These are phyloP conservation scores for Rhodomyrtus psidioides DNA, from an alignment of 441 rosid genomes.

Conservation along the genomic window DNA sequence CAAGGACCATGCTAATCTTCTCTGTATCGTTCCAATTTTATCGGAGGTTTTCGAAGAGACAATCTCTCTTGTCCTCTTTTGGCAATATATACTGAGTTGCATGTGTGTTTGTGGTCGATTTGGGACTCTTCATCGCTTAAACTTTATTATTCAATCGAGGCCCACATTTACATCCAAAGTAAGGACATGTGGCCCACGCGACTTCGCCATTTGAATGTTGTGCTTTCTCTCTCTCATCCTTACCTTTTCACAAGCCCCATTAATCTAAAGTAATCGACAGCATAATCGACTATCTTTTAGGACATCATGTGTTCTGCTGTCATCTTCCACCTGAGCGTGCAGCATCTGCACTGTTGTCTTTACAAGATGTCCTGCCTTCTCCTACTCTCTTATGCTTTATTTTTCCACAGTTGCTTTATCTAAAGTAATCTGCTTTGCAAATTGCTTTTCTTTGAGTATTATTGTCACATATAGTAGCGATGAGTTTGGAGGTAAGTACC, in stretches of 20 bases:
- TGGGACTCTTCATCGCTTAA: neutral
- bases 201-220: neutral
- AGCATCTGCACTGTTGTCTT: neutral
- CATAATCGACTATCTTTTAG: rapidly evolving
- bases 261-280: neutral
- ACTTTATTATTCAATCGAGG: neutral
- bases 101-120: rapidly evolving
- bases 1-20: neutral
- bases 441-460: neutral
- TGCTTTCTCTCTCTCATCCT: neutral
- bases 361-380: neutral
- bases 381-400: neutral
- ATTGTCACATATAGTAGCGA: neutral
- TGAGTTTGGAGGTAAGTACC: neutral
- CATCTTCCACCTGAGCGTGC: neutral
- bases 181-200: neutral
- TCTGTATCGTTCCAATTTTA: neutral
- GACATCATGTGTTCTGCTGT: neutral
- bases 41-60: neutral
- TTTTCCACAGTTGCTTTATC: neutral
- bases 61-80: rapidly evolving
- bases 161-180: neutral
- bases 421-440: neutral
- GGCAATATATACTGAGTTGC: neutral
- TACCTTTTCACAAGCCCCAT: neutral